phyloP scores from a whole-genome alignment of 495 filamentous ascomycete genomes.

The Xanthoparmelia taractica region DNA sequence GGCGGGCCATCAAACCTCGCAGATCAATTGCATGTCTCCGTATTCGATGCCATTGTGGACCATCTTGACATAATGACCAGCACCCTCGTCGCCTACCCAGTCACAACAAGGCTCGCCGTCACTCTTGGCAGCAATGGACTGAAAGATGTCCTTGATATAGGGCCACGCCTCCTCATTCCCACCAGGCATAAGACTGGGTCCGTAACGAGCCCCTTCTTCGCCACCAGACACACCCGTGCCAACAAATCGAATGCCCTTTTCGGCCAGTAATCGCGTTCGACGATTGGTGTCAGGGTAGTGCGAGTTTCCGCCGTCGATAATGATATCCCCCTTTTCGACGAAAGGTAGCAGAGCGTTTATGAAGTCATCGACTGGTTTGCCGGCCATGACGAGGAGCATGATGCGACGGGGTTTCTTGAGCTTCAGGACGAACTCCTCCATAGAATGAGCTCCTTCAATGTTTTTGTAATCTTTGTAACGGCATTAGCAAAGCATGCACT shows the following conservation, averaged over 20 bases:
- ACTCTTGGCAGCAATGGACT: conserved; percentile 94
- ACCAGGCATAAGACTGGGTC: conserved; percentile 96
- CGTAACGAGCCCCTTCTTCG: conserved; percentile 97
- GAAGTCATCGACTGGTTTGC: conserved; percentile 96
- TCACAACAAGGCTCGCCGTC: conserved; percentile 96
- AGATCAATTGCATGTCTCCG: conserved; percentile 99
- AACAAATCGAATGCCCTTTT: conserved; percentile 92
- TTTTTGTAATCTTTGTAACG: conserved; percentile 46
- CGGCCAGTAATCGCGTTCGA: conserved; percentile 72
- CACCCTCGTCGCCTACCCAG: conserved; percentile 98
- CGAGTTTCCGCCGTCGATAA: conserved; percentile 99
- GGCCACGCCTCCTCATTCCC: conserved; percentile 98
- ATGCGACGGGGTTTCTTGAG: conserved; percentile 93
- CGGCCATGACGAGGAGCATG: conserved; percentile 98
- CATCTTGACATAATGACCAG: conserved; percentile 99
- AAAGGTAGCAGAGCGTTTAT: conserved; percentile 89
- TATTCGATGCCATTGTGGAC: conserved; percentile 99
- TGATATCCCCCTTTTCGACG: conserved; percentile 88
- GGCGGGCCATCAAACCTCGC: conserved; percentile 59
- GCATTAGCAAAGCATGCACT: conserved; percentile 39
- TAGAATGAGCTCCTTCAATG: conserved; percentile 86
- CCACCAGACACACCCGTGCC: conserved; percentile 96
- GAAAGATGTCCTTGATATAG: conserved; percentile 97
- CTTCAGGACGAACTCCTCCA: conserved; percentile 88
- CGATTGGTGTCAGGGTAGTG: conserved; percentile 99